Conservation (phyloP, 2,329 filamentous ascomycete species). For the Diplodia intermedia region DNA sequence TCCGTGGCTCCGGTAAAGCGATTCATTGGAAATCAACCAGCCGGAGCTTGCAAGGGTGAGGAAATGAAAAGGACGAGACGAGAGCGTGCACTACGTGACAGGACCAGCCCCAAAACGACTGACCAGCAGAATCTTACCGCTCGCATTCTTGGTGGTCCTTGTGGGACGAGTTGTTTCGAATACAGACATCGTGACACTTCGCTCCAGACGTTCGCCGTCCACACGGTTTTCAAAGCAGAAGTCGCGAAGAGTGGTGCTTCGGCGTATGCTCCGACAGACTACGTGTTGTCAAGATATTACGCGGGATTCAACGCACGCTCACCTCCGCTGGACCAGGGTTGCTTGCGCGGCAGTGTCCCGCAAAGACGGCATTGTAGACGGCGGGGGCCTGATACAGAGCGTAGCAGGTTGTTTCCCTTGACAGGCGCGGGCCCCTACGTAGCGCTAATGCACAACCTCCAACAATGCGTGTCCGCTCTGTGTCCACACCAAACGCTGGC, state of each 20-base stretch:
- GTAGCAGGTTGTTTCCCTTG: not conserved
- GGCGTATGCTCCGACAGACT: not conserved
- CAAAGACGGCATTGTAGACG: not conserved
- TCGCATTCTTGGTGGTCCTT: not conserved
- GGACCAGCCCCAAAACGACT: not conserved
- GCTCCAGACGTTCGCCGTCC: not conserved
- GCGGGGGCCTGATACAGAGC: not conserved
- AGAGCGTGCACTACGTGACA: not conserved
- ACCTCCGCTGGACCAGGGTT: not conserved
- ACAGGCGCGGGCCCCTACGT: not conserved
- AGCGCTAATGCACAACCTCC: conserved; percentile 18
- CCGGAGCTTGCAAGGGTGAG: not conserved
- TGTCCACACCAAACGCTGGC: conserved; percentile 10
- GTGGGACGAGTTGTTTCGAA: conserved; percentile 2
- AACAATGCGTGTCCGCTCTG: conserved; percentile 21
- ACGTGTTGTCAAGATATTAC: not conserved
- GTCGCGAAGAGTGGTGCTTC: not conserved
- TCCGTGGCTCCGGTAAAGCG: not conserved
- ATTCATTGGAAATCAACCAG: not conserved
- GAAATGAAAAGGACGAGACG: not conserved
- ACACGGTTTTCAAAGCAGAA: not conserved
- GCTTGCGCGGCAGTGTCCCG: not conserved
- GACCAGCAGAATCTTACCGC: not conserved
- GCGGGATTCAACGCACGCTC: not conserved
- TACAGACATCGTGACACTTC: not conserved